Evolutionary conservation across 768 basidiomycete species (phyloP).

Genomic region (Brasilioporus rufonigricans): DNA sequence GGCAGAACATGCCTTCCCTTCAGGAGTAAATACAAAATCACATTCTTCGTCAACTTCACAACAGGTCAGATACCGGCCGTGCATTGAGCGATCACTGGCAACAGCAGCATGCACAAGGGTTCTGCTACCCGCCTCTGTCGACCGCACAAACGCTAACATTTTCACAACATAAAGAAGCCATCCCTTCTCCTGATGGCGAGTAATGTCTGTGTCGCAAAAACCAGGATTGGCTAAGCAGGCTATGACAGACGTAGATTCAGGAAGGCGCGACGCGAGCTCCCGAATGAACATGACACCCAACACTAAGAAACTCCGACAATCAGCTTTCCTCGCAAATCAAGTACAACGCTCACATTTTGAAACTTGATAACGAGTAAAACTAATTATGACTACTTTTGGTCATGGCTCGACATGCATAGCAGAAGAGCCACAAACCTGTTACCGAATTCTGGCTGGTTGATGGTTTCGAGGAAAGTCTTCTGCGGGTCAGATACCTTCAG

Average conservation of each 20-base stretch:
- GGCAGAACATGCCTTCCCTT: conserved; percentile 28
- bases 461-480: conserved; percentile 21
- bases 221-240: conserved; percentile 33
- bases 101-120: conserved; percentile 34
- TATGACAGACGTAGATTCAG: conserved; percentile 20
- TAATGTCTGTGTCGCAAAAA: conserved; percentile 31
- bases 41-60: conserved; percentile 28
- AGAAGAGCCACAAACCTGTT: conserved; percentile 12
- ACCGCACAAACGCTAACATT: conserved; percentile 20
- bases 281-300: conserved; percentile 34
- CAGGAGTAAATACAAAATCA: conserved; percentile 28
- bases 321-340: not conserved
- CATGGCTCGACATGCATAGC: not conserved
- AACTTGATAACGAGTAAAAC: conserved; percentile 19
- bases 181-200: conserved; percentile 7
- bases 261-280: conserved; percentile 31
- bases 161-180: conserved; percentile 3
- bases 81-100: conserved; percentile 21
- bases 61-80: conserved; percentile 31
- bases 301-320: conserved; percentile 15
- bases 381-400: not conserved
- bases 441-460: conserved; percentile 26
- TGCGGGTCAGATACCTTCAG: conserved; percentile 4
- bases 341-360: conserved; percentile 23
- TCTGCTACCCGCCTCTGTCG: conserved; percentile 36